Evolutionary conservation across 108 stramenopile species (phyloP), one percentile per base, ranked within the genome.

Genomic region (Cylindrotheca fusiformis): DNA sequence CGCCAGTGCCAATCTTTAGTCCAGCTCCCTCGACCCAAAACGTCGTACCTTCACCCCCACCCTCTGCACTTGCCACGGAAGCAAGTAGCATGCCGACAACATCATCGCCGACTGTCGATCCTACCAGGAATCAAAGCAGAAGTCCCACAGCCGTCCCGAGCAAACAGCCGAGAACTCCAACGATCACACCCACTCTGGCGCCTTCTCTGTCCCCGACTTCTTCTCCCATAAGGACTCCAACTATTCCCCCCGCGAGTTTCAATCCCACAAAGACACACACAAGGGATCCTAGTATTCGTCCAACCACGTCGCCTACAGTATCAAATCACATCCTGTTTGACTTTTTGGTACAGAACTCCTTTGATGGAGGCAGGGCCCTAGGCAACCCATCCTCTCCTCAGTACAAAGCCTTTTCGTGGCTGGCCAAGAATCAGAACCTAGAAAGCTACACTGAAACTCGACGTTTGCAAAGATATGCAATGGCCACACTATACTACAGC

Each of bases 401-500:
- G 36, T n/a, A 69, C 49, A 45, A 50, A 26, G 74, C 74, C n/a
- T 75, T 51, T 41, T 1, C 10, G 5, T 75, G 74, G 74, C 27
- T 75, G 19, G 21, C 24, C 1, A 32, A 31, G 17, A 56, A 74
- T 36, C 19, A 21, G 3, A 14, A 19, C 2, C 22, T 60, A 4
- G 8, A 24, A 4, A 29, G 55, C 20, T 74, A 67, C 25, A 31
- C 65, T 2, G 47, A 29, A 19, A 10, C 55, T 12, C 64, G 50
- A 27, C 33, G 57, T 21, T 29, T 70, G 1, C 73, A 80, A 46
- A 51, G 79, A 17, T 73, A 48, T 41, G 59, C 63, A 2, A 18
- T 80, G 56, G 79, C 79, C 1, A 71, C 79, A 1, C 51, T 80
- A 0, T 80, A 71, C 61, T 74, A 36, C 58, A 62, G 64, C 50